These are phyloP conservation scores for Ophiosphaerella korrae DNA, from an alignment of 2,329 filamentous ascomycete species.

Conservation along the genomic window DNA sequence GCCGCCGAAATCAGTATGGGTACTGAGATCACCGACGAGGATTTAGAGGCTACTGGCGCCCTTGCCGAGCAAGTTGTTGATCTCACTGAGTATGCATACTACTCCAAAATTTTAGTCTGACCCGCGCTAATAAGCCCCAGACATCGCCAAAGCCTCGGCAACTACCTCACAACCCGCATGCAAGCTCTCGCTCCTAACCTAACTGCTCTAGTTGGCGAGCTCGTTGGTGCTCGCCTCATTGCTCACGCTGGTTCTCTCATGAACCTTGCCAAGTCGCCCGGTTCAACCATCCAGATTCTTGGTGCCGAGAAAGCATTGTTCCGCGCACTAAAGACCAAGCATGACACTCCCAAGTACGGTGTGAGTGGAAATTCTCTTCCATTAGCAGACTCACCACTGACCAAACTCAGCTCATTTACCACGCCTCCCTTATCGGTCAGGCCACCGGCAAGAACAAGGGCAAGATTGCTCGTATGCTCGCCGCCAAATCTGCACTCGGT, in stretches of 20 bases:
- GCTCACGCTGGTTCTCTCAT: slow-evolving; percentile 92
- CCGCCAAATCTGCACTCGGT: slow-evolving; percentile 90
- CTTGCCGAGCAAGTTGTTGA: slow-evolving; percentile 91
- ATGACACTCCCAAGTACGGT: slow-evolving; percentile 98
- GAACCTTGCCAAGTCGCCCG: slow-evolving; percentile 92
- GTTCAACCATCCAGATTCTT: slow-evolving; percentile 95
- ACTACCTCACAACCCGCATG: slow-evolving; percentile 92
- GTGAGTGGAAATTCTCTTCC: slow-evolving; percentile 65
- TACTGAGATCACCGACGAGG: slow-evolving; percentile 91
- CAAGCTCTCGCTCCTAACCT: slow-evolving; percentile 95
- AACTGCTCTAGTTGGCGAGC: slow-evolving; percentile 87
- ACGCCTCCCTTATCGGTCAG: slow-evolving; percentile 78
- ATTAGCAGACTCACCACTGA: slow-evolving; percentile 63
- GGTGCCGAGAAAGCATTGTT: slow-evolving; percentile 99
- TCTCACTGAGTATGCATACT: slow-evolving; percentile 74
- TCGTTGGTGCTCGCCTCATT: slow-evolving; percentile 93
- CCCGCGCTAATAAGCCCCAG: slow-evolving; percentile 6
- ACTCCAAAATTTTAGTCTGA: not conserved
- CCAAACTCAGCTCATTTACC: slow-evolving; percentile 66
- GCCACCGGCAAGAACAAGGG: slow-evolving; percentile 98
- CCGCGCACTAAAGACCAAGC: slow-evolving; percentile 97
- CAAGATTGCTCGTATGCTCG: slow-evolving; percentile 96
- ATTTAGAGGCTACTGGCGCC: slow-evolving; percentile 89
- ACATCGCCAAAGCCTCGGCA: slow-evolving; percentile 77
- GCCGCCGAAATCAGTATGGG: slow-evolving; percentile 98